Percentiles rank a stretch among this genome's conserved stretches.
These are phyloP conservation scores for Pterocarpus santalinus DNA, from an alignment of 306 rosid genomes.

Conservation along the genomic window DNA sequence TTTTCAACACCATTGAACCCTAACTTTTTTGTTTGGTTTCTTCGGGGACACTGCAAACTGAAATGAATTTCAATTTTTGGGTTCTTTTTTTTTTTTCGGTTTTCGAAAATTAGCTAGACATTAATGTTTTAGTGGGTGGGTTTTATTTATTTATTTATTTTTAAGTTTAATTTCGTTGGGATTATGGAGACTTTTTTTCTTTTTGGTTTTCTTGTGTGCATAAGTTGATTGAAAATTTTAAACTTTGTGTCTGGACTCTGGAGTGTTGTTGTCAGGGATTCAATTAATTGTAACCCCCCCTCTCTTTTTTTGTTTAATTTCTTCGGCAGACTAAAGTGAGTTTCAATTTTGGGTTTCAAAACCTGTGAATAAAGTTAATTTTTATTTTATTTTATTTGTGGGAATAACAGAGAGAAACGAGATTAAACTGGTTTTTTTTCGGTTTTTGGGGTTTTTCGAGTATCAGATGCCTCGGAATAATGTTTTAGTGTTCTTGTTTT, in stretches of 20 bases:
- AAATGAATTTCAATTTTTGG: background rate
- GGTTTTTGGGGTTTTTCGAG: background rate
- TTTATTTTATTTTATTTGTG: too few species aligned
- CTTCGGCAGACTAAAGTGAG: background rate
- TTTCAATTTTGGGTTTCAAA: slow-evolving; percentile 4
- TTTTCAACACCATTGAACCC: slow-evolving; percentile 12
- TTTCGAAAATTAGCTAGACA: too few species aligned
- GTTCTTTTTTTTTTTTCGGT: too few species aligned
- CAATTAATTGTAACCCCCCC: background rate
- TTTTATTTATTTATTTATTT: background rate
- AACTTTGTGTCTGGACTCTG: background rate
- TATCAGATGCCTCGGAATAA: background rate
- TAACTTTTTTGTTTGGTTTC: background rate
- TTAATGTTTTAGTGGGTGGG: too few species aligned
- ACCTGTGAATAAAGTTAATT: background rate
- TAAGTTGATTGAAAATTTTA: background rate
- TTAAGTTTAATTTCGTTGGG: background rate
- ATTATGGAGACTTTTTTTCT: background rate
- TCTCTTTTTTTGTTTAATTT: background rate
- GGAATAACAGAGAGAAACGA: background rate
- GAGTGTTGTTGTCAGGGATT: background rate
- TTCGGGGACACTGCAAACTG: background rate
- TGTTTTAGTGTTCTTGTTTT: background rate
- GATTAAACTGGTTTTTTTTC: background rate
- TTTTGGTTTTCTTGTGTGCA: background rate